Base-by-base conservation (phyloP, 2,329 filamentous ascomycete genomes). In the Daldinia sp. region DNA sequence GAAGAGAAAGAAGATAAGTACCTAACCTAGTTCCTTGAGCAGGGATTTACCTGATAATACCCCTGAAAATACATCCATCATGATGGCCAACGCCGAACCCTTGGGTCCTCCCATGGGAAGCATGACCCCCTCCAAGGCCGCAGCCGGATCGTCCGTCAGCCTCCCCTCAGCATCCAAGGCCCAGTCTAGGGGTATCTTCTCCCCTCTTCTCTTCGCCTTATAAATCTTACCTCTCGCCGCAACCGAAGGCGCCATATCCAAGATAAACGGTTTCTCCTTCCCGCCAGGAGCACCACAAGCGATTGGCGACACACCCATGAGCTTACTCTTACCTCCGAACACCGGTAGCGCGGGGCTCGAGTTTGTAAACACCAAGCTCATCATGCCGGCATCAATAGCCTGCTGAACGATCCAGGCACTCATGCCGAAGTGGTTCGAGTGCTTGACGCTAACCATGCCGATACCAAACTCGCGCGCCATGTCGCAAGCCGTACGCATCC, bases 51-150 rank as follows among this genome's bases (percentile, higher is more conserved):
- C 74, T 0, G 90, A 92, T 0, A 95, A 71, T 0, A 91, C 89
- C 0, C 91, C 92, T 0, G 90, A 93, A 73, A 95, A 94, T 1
- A 96, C 90, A 72, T 95, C 91, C 92, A 95, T 95, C 90, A 93
- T 94, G 57, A 95, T 86, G 0, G 90, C 81, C 37, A 95, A 75
- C 0, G 85, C 92, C 1, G 89, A 91, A 0, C 92, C 92, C 75
- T 95, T 95, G 0, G 92, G 91, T 0, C 92, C 92, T 2, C 91
- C 91, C 90, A 95, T 93, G 0, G 92, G 91, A 17, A 94, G 78
- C 92, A 95, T 94, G 3, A 94, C 90, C 1, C 91, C 91, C 30
- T 87, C 85, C 8, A 95, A 78, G 0, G 92, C 92, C 17, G 82
- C 82, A 1, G 82, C 84, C 0, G 92, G 91, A 69, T 95, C 90